These are phyloP conservation scores for Nicotiana obtusifolia DNA, from an alignment of 257 asterid genomes.

Conservation along the genomic window DNA sequence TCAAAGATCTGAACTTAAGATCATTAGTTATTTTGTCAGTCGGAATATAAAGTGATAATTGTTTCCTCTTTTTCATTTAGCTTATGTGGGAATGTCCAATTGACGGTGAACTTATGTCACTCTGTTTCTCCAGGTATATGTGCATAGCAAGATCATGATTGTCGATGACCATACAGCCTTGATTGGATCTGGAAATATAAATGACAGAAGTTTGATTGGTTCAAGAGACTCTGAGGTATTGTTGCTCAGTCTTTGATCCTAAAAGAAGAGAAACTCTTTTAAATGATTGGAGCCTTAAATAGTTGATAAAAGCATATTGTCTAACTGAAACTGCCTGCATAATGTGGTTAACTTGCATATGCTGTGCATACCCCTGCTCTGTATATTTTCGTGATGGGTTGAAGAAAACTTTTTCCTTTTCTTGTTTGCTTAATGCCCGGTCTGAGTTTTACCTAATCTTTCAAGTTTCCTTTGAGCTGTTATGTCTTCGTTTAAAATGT, in stretches of 20 bases:
- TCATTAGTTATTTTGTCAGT: not conserved
- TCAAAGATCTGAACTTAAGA: slow-evolving; percentile 1
- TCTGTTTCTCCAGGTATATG: slow-evolving; percentile 53
- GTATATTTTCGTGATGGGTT: not conserved
- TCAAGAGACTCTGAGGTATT: slow-evolving; percentile 97
- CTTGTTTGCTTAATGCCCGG: not conserved
- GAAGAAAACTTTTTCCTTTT: not conserved
- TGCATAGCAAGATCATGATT: slow-evolving; percentile 97
- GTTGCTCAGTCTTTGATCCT: slow-evolving; percentile 1
- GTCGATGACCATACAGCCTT: slow-evolving; percentile 66
- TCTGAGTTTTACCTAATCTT: not conserved
- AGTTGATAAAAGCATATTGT: not conserved
- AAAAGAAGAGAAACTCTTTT: not conserved
- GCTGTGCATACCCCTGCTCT: not conserved
- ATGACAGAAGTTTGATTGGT: slow-evolving; percentile 93
- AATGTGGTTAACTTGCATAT: not conserved
- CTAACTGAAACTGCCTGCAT: slow-evolving; percentile 5
- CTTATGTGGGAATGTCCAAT: not conserved
- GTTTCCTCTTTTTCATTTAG: not conserved
- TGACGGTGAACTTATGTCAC: not conserved
- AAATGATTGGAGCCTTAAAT: not conserved
- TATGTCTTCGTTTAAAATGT: not conserved
- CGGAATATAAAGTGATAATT: not conserved
- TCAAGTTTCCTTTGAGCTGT: not conserved
- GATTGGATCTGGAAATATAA: slow-evolving; percentile 89